Percentiles rank a stretch among this genome's conserved stretches.
phyloP scores from a whole-genome alignment of 2,329 filamentous ascomycete genomes.

The Ceratocystis cacaofunesta region DNA sequence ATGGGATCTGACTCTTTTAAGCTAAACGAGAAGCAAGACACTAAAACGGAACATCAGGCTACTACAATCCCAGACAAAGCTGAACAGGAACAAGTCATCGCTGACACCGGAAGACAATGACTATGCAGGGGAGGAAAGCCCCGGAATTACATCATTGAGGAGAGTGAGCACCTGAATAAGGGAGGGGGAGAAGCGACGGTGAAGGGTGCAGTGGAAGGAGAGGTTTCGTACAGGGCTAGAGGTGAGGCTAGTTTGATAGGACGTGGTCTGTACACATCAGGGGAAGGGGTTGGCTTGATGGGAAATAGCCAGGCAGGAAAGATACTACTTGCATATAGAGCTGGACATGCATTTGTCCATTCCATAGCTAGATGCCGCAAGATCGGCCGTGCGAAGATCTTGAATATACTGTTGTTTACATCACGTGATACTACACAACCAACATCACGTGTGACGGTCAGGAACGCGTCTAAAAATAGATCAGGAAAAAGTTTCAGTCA shows the following conservation, averaged over 20 bases:
- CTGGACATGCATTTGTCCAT: background rate
- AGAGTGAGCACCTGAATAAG: background rate
- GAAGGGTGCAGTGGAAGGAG: background rate
- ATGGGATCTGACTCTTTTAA: conserved; percentile 5
- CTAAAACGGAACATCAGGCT: background rate
- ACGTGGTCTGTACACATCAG: no score
- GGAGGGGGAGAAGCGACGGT: background rate
- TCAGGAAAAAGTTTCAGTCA: background rate
- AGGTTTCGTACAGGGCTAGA: background rate
- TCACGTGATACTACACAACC: background rate
- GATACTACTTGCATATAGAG: no score
- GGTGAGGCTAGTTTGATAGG: background rate
- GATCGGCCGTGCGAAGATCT: background rate
- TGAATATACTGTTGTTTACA: background rate
- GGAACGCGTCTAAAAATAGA: conserved; percentile 1
- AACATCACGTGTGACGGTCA: background rate
- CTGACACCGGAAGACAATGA: conserved; percentile 17
- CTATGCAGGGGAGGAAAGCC: conserved; percentile 19
- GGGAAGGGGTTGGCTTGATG: no score
- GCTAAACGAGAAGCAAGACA: background rate
- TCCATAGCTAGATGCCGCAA: background rate
- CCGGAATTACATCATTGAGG: conserved; percentile 5
- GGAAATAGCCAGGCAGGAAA: no score
- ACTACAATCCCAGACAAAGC: background rate
- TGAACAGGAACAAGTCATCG: background rate